Evolutionary conservation across 768 basidiomycete genomes (phyloP).

Genomic region (Leccinum obscurum): DNA sequence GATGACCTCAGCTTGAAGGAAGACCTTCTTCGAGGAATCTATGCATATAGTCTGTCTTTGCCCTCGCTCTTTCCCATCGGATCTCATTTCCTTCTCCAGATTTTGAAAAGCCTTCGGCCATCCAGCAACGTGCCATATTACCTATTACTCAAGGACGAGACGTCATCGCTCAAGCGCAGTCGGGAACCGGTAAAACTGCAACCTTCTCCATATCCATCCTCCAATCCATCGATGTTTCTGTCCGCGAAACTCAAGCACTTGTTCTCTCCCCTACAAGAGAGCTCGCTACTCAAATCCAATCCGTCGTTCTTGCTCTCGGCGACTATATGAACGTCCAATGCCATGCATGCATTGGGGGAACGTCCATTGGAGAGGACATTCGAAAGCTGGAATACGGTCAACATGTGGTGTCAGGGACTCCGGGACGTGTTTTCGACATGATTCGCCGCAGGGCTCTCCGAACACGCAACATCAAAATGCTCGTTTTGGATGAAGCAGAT

Average conservation of each 20-base stretch:
- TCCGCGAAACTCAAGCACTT: constrained; percentile 94
- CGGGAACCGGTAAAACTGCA: constrained; percentile 99
- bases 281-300: constrained; percentile 98
- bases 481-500: constrained; percentile 93
- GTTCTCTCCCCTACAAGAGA: constrained; percentile 98
- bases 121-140: constrained; percentile 96
- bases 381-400: constrained; percentile 96
- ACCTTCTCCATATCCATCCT: constrained; percentile 98
- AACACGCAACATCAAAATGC: constrained; percentile 98
- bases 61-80: background rate
- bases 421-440: constrained; percentile 99
- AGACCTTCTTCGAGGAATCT: constrained; percentile 94
- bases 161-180: constrained; percentile 99
- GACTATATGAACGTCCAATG: constrained; percentile 99
- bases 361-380: constrained; percentile 96
- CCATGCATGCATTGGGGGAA: constrained; percentile 97
- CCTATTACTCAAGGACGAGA: constrained; percentile 95
- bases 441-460: constrained; percentile 91
- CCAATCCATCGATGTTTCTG: constrained; percentile 93
- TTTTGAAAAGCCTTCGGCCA: constrained; percentile 98
- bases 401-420: constrained; percentile 96
- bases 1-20: constrained; percentile 92
- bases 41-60: constrained; percentile 84
- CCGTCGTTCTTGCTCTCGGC: constrained; percentile 91
- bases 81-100: constrained; percentile 42